phyloP scores from a whole-genome alignment of 768 basidiomycete genomes.

The Leccinum longicurvipes region DNA sequence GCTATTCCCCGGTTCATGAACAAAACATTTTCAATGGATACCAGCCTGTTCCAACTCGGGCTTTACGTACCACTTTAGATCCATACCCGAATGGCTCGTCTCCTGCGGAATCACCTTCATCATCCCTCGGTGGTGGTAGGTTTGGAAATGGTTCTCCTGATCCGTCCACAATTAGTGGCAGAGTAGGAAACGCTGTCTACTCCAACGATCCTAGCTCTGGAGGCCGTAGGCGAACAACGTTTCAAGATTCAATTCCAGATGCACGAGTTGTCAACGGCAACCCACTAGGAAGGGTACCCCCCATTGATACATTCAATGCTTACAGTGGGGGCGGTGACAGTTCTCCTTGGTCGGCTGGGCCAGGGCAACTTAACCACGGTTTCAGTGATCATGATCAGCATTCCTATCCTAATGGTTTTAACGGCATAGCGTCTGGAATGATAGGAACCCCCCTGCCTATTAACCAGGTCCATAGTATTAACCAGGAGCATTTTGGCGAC shows the following conservation, averaged over 20 bases:
- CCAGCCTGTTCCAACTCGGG: constrained; percentile 64
- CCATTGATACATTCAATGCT: constrained; percentile 38
- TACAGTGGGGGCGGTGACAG: constrained; percentile 31
- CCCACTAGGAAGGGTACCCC: constrained; percentile 29
- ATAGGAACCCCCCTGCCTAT: constrained; percentile 18
- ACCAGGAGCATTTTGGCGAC: constrained; percentile 28
- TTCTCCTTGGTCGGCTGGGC: constrained; percentile 35
- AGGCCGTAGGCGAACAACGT: constrained; percentile 35
- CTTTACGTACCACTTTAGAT: constrained; percentile 65
- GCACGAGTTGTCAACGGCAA: constrained; percentile 35
- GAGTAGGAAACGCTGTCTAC: constrained; percentile 37
- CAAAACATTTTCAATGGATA: constrained; percentile 44
- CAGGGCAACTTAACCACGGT: constrained; percentile 20
- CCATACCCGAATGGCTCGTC: constrained; percentile 53
- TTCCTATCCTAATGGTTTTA: constrained; percentile 27
- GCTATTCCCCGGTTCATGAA: constrained; percentile 38
- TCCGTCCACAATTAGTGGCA: constrained; percentile 51
- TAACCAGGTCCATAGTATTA: constrained; percentile 20
- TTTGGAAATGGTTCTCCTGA: constrained; percentile 72
- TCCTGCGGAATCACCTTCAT: constrained; percentile 67
- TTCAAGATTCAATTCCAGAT: constrained; percentile 42
- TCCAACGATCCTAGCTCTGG: constrained; percentile 36
- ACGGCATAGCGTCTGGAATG: constrained; percentile 15
- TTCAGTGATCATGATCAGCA: constrained; percentile 21
- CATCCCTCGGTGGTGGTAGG: constrained; percentile 61